Percentiles rank a stretch among this genome's conserved stretches.
Conservation (phyloP, 495 filamentous ascomycete genomes). For the Neurospora sp. region DNA sequence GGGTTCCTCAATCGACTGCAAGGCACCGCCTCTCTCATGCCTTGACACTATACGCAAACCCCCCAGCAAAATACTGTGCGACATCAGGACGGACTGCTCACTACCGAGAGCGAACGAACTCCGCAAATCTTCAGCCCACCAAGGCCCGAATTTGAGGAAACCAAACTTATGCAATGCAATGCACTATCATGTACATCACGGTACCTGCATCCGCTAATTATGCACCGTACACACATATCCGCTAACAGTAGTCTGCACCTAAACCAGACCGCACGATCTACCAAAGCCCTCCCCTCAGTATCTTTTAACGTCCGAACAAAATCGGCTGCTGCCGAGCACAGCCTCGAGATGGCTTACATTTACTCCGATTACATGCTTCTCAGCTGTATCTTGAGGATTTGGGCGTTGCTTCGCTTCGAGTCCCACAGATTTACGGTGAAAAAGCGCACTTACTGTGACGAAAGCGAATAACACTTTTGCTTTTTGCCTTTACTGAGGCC, state of each 20-base stretch:
- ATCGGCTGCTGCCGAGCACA: not conserved
- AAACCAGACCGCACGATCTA: not conserved
- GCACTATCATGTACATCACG: not conserved
- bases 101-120: not conserved
- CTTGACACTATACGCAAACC: not conserved
- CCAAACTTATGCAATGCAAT: not conserved
- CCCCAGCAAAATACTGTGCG: not conserved
- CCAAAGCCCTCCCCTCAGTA: not conserved
- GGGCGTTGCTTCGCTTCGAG: not conserved
- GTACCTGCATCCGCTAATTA: not conserved
- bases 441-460: not conserved
- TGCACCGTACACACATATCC: not conserved
- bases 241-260: not conserved
- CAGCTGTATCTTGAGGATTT: not conserved
- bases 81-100: not conserved
- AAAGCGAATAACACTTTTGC: not conserved
- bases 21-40: not conserved
- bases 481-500: not conserved
- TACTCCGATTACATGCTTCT: not conserved
- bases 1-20: not conserved
- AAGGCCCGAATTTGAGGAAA: not conserved
- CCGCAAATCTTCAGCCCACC: not conserved
- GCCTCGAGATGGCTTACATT: not conserved
- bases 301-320: not conserved
- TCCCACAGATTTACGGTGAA: not conserved